These are phyloP conservation scores for Triadica sebifera DNA, from an alignment of 345 rosid genomes.

Conservation along the genomic window DNA sequence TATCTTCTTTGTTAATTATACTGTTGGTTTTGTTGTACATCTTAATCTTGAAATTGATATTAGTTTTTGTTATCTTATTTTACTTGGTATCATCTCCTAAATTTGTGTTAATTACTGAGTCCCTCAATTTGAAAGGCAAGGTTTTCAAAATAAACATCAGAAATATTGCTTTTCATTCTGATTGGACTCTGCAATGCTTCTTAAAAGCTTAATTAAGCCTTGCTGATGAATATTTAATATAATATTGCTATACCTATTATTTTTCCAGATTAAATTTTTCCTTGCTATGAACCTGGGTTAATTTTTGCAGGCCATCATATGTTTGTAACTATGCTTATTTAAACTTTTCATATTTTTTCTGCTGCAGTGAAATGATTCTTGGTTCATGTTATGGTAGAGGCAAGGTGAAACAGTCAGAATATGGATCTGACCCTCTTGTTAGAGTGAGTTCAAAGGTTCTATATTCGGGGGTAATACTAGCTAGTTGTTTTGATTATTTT, in stretches of 20 bases:
- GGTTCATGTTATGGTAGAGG: background rate
- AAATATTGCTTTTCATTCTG: too few species aligned
- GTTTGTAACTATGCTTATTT: background rate
- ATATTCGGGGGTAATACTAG: background rate
- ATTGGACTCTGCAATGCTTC: background rate
- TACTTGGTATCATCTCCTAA: background rate
- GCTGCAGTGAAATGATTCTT: background rate
- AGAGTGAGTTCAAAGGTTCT: conserved; percentile 4
- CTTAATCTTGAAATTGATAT: too few species aligned
- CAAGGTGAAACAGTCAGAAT: background rate
- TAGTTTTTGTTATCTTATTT: background rate
- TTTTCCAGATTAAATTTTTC: background rate
- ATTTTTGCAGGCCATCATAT: background rate
- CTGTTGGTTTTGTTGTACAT: too few species aligned
- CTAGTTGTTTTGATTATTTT: background rate
- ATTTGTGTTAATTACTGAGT: background rate
- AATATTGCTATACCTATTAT: too few species aligned
- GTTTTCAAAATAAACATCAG: too few species aligned
- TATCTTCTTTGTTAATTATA: too few species aligned
- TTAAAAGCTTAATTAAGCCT: background rate
- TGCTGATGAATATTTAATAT: too few species aligned
- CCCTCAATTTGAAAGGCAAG: too few species aligned
- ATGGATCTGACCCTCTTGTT: background rate
- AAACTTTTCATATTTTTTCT: background rate
- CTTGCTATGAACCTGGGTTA: background rate